Evolutionary conservation across 2,329 filamentous ascomycete genomes (phyloP), one percentile per base, ranked within the genome.

Genomic region (Mariannaea elegans): DNA sequence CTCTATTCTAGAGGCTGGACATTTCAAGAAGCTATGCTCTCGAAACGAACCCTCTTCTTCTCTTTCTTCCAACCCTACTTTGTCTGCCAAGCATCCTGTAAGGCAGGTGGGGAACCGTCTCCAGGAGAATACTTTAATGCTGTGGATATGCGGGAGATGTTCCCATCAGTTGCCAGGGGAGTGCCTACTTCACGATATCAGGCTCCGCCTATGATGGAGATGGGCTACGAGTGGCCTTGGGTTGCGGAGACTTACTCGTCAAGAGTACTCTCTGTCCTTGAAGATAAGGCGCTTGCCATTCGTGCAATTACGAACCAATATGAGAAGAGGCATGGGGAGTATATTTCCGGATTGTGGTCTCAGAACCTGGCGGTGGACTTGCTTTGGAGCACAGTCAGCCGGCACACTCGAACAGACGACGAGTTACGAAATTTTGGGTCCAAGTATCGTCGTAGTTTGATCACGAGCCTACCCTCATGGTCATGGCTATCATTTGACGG

Each of bases 181-280:
- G 9, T 31, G 16, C 7, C 16, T 3, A 7, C 23, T 19, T 12
- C 8, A 31, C 24, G 23, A 47, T 19, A 5, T 23, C 8, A 16
- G 29, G 24, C 7, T 31, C 44, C 29, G 24, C n/a, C n/a, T n/a
- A n/a, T n/a, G 5, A 14, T 14, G 13, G 24, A 44, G 19, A 8
- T 47, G 44, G 44, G 18, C 24, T 47, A 47, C 23, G 32, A 47
- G 24, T 47, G 44, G 44, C 44, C 44, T 16, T 47, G 24, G 6
- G 18, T 47, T 9, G 44, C 44, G 24, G 44, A 47, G 23, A 47
- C 31, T 24, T 47, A 32, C n/a, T 47, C 44, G 12, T 14, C 44
- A 18, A 47, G 44, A 32, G 24, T 47, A 8, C 24, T 47, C 3
- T 47, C 44, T 32, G 23, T 47, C 9, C 23, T 47, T 10, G 44